Conservation (phyloP, 2,329 filamentous ascomycete genomes). For the Aurifilum marmelostoma region DNA sequence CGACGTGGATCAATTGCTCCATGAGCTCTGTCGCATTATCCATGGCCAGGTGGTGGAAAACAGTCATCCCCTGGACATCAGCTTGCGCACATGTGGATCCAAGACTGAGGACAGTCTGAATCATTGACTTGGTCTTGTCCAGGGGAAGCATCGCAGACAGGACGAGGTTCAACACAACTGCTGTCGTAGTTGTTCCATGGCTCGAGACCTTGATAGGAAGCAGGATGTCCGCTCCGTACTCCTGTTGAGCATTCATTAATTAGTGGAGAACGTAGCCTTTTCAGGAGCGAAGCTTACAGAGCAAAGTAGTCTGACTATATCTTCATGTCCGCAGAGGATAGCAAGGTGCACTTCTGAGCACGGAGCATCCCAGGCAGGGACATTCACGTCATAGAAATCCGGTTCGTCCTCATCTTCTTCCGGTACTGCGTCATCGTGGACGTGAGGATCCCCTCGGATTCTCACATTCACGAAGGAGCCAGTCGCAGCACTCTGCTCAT, state of each 20-base stretch:
- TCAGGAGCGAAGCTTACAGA: slow-evolving; percentile 37
- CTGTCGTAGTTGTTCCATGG: slow-evolving; percentile 51
- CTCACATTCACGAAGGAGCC: slow-evolving; percentile 75
- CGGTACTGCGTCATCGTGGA: slow-evolving; percentile 46
- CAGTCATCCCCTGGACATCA: slow-evolving; percentile 66
- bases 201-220: slow-evolving; percentile 71
- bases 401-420: slow-evolving; percentile 68
- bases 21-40: slow-evolving; percentile 52
- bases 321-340: slow-evolving; percentile 71
- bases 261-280: background rate
- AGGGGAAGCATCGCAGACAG: slow-evolving; percentile 68
- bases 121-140: slow-evolving; percentile 68
- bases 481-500: slow-evolving; percentile 59
- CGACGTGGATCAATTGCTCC: slow-evolving; percentile 55
- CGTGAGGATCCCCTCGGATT: slow-evolving; percentile 39
- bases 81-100: slow-evolving; percentile 76
- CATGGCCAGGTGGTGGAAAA: slow-evolving; percentile 67
- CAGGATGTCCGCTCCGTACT: slow-evolving; percentile 77
- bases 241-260: slow-evolving; percentile 33
- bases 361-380: slow-evolving; percentile 77
- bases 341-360: slow-evolving; percentile 78
- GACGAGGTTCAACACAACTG: slow-evolving; percentile 68
- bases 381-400: slow-evolving; percentile 79
- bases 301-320: slow-evolving; percentile 71
- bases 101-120: slow-evolving; percentile 64